Evolutionary conservation across 805 yeast species (phyloP).

Genomic region (Candida quercuum): DNA sequence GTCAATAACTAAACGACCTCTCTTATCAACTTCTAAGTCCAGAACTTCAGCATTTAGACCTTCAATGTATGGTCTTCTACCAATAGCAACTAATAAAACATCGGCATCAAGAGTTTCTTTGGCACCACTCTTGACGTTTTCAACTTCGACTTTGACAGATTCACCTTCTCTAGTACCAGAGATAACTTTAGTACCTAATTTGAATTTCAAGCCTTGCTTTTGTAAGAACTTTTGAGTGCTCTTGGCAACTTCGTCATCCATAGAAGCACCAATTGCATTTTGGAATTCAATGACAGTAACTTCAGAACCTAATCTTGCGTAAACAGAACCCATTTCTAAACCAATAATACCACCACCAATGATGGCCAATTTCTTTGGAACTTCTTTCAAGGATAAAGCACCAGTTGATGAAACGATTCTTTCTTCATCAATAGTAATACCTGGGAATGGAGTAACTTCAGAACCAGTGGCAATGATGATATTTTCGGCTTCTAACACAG

Average conservation of each 20-base stretch:
- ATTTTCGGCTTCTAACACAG: constrained; percentile 74
- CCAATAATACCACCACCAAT: constrained; percentile 99
- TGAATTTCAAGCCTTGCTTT: constrained; percentile 94
- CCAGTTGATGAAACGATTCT: constrained; percentile 97
- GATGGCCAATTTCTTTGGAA: constrained; percentile 87
- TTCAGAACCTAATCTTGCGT: constrained; percentile 91
- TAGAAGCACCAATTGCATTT: constrained; percentile 91
- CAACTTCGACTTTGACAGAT: constrained; percentile 78
- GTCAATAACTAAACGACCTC: constrained; percentile 92
- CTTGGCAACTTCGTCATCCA: constrained; percentile 95
- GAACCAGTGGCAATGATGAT: constrained; percentile 97
- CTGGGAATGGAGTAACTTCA: constrained; percentile 98
- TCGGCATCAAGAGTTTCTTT: constrained; percentile 80
- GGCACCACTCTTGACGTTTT: constrained; percentile 83
- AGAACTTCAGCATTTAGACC: constrained; percentile 85
- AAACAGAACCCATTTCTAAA: constrained; percentile 98
- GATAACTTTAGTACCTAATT: constrained; percentile 85
- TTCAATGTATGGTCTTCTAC: constrained; percentile 95
- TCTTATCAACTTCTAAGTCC: constrained; percentile 87
- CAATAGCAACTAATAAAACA: constrained; percentile 93
- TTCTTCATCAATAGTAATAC: constrained; percentile 93
- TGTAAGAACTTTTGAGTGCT: constrained; percentile 81
- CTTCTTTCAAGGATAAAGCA: constrained; percentile 73
- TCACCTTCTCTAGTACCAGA: constrained; percentile 89
- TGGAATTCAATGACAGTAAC: constrained; percentile 93